Percentiles rank a stretch among this genome's conserved stretches.
phyloP scores from a whole-genome alignment of 805 yeast genomes.

The Kodamaea kakaduensis region DNA sequence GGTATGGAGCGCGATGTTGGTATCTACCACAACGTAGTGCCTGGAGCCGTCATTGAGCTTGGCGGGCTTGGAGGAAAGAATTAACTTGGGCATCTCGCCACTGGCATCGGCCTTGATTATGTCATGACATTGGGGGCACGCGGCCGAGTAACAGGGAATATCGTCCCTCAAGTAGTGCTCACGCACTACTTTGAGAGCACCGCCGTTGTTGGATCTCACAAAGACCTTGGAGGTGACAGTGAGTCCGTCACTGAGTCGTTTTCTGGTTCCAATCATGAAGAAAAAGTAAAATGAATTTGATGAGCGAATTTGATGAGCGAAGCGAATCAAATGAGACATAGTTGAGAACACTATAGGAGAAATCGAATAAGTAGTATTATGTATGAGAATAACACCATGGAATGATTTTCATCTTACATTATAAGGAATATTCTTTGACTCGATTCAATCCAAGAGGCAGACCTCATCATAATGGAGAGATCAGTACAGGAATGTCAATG shows the following conservation, averaged over 20 bases:
- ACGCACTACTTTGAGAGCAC: conserved; percentile 84
- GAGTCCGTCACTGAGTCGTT: conserved; percentile 38
- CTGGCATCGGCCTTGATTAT: conserved; percentile 58
- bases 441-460: too few species aligned
- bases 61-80: conserved; percentile 63
- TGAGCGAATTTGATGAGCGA: too few species aligned
- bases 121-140: conserved; percentile 60
- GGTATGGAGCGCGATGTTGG: conserved; percentile 82
- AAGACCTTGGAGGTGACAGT: conserved; percentile 84
- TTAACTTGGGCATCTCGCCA: conserved; percentile 61
- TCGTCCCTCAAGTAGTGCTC: conserved; percentile 93
- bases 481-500: too few species aligned
- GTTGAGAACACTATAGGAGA: too few species aligned
- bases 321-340: too few species aligned
- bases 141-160: conserved; percentile 81
- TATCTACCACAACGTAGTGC: conserved; percentile 85
- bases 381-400: too few species aligned
- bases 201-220: conserved; percentile 85
- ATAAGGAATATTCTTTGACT: too few species aligned
- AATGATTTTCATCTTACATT: too few species aligned
- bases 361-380: too few species aligned
- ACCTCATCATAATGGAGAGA: too few species aligned
- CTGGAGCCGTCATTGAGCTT: conserved; percentile 46
- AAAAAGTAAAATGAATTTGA: background rate
- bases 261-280: conserved; percentile 24